These are phyloP conservation scores for Begonia masoniana DNA, from an alignment of 306 rosid genomes.

Conservation along the genomic window DNA sequence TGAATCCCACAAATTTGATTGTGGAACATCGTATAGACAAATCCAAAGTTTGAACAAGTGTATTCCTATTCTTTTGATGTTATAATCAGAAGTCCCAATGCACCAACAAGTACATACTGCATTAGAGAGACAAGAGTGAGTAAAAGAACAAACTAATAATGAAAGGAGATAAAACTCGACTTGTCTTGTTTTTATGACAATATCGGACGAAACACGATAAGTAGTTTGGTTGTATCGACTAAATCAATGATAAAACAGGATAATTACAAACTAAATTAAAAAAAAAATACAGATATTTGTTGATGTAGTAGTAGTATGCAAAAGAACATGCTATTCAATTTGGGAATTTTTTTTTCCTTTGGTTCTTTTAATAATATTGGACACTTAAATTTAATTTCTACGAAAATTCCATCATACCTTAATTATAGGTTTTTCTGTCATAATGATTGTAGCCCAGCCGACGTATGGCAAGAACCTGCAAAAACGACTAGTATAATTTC, in stretches of 20 bases:
- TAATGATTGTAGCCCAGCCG: constrained; percentile 58
- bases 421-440: constrained; percentile 57
- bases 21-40: too few species aligned
- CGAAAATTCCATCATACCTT: constrained; percentile 45
- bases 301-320: too few species aligned
- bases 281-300: too few species aligned
- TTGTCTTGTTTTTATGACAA: background rate
- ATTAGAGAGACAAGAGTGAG: constrained; percentile 3
- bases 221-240: too few species aligned
- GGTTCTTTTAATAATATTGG: too few species aligned
- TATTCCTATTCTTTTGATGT: constrained; percentile 20
- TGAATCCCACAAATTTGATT: too few species aligned
- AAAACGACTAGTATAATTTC: constrained; percentile 3
- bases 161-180: background rate
- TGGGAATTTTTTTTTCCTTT: too few species aligned
- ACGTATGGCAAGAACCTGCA: constrained; percentile 60
- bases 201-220: too few species aligned
- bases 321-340: too few species aligned
- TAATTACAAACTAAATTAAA: too few species aligned
- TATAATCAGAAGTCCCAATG: constrained; percentile 29
- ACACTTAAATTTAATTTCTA: background rate
- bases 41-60: too few species aligned
- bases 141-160: background rate
- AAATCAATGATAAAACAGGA: too few species aligned
- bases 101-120: constrained; percentile 43